phyloP scores from a whole-genome alignment of 2,329 filamentous ascomycete species.

The Albifimbria verrucaria region DNA sequence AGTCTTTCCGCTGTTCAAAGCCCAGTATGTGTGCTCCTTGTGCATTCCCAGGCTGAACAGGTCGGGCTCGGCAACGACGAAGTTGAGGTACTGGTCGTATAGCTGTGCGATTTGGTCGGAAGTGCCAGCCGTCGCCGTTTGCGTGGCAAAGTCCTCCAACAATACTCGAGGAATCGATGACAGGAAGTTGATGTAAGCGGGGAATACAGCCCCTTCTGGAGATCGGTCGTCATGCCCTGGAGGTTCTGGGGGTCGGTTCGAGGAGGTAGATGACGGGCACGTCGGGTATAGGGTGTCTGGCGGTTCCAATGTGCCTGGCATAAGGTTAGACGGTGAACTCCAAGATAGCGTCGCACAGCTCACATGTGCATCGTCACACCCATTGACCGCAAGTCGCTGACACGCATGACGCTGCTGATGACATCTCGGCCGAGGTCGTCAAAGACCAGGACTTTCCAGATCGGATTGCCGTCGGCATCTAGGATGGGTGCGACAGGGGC shows the following conservation, averaged over 20 bases:
- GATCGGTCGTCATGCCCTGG: slow-evolving; percentile 76
- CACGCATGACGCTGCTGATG: slow-evolving; percentile 91
- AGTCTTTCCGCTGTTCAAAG: slow-evolving; percentile 89
- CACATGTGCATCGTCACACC: slow-evolving; percentile 97
- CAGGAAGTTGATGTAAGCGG: slow-evolving; percentile 95
- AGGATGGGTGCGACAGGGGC: slow-evolving; percentile 74
- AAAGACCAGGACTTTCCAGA: slow-evolving; percentile 97
- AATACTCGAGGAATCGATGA: slow-evolving; percentile 87
- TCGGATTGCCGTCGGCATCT: slow-evolving; percentile 82
- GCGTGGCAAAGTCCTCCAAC: slow-evolving; percentile 89
- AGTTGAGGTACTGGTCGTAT: slow-evolving; percentile 96
- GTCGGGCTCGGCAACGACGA: slow-evolving; percentile 92
- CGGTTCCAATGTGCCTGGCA: slow-evolving; percentile 71
- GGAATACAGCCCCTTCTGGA: slow-evolving; percentile 87
- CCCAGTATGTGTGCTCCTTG: slow-evolving; percentile 88
- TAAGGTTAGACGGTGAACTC: slow-evolving; percentile 1
- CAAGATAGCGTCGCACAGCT: slow-evolving; percentile 13
- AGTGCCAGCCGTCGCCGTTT: slow-evolving; percentile 80
- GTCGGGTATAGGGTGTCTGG: slow-evolving; percentile 88
- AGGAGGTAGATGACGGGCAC: slow-evolving; percentile 96
- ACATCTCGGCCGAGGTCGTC: slow-evolving; percentile 90
- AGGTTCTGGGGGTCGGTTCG: slow-evolving; percentile 83
- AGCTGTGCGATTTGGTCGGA: slow-evolving; percentile 89
- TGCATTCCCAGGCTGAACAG: slow-evolving; percentile 92
- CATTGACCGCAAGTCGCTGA: slow-evolving; percentile 88